Base-by-base conservation (phyloP, 257 asterid genomes). In the Solanum chilense region DNA sequence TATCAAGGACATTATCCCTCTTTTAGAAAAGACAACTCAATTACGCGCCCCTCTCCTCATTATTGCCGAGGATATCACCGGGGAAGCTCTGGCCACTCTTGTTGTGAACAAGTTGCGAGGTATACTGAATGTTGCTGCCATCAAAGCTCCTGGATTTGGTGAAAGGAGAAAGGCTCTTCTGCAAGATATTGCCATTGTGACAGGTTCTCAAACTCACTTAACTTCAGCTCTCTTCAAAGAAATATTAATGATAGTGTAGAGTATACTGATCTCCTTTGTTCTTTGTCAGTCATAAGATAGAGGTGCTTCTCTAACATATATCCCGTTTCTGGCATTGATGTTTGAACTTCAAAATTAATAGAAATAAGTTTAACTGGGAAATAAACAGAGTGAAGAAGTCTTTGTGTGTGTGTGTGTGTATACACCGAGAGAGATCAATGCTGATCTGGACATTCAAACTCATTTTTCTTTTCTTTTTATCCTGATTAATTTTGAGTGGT, bases 121-220 rank as follows among this genome's bases (percentile, higher is more conserved):
- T 47, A 91, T 97, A 64, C 75, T 97, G 89, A 97, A 95, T 66
- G 99, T 97, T 88, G 98, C 98, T 89, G 98, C 99, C 78, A 95
- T 97, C 90, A 97, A 95, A 91, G 98, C 99, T n/a, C 98, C 99
- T n/a, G 95, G 98, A 66, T 97, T 97, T 91, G 99, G 98, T 71
- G 99, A 97, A 88, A 91, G 99, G 90, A 94, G 98, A 86, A 97
- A 97, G 91, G 96, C 99, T 12, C 93, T 95, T 89, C 98, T 97
- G 88, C 99, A 97, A 90, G 99, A 97, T 91, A 97, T 97, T 66
- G 99, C 99, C 87, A 95, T 97, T 62, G 88, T 95, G 90, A 97
- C 99, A 6, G 99, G 99, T 97, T 88, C 81, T 35, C 66, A 10
- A 9, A 9, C 83, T 52, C 14, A 64, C 60, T 39, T 33, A 16